A percentile compares a stretch with the other conserved stretches of the same genome.
phyloP scores from a whole-genome alignment of 2,329 filamentous ascomycete genomes.

The Penicillium oxalicum region DNA sequence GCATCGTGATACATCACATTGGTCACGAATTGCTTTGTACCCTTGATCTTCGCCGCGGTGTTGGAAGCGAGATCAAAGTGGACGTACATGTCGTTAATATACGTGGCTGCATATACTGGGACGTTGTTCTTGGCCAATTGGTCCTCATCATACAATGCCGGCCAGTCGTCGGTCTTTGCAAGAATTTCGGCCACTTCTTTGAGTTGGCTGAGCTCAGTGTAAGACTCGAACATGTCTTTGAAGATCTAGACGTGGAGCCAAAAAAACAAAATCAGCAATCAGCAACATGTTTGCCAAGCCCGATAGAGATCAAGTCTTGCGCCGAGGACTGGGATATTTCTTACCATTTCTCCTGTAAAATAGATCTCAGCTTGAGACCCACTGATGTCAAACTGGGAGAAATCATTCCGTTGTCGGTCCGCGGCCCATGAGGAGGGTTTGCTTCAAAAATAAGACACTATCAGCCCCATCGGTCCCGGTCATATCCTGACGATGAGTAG shows the following conservation, averaged over 20 bases:
- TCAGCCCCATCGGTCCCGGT: neutral
- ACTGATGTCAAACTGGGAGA: constrained; percentile 44
- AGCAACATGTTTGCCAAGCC: too few species aligned
- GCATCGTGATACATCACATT: constrained; percentile 86
- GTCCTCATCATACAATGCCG: constrained; percentile 66
- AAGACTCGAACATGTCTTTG: constrained; percentile 76
- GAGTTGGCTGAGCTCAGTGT: constrained; percentile 66
- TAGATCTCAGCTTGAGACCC: constrained; percentile 52
- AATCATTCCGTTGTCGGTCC: constrained; percentile 39
- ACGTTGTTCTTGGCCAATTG: constrained; percentile 72
- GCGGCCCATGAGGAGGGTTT: constrained; percentile 68
- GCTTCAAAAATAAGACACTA: constrained; percentile 30
- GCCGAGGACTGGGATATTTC: neutral
- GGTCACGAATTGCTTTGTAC: constrained; percentile 74
- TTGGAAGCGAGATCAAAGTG: constrained; percentile 67
- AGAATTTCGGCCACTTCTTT: constrained; percentile 64
- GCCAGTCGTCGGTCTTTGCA: constrained; percentile 65
- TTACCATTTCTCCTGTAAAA: constrained; percentile 84
- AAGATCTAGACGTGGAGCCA: constrained; percentile 50
- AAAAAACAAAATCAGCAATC: too few species aligned
- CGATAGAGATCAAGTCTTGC: too few species aligned
- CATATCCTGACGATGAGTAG: neutral
- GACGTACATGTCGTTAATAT: constrained; percentile 88
- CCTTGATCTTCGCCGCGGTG: constrained; percentile 68
- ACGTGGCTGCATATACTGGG: constrained; percentile 79